Conservation (phyloP, 345 rosid species). For the Populus tremula region DNA sequence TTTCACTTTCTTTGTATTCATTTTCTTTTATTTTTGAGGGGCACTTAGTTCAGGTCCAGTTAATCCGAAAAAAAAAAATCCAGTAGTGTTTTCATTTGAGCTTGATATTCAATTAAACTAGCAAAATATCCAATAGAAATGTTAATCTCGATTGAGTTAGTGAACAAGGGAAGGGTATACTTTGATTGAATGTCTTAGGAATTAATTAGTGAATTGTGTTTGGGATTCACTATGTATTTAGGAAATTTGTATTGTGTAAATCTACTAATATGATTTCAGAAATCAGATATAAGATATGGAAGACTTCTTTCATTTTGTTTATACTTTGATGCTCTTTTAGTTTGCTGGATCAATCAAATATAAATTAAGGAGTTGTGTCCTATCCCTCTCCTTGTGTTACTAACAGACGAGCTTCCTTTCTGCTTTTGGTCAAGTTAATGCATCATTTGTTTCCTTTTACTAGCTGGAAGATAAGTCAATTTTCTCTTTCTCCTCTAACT, state of each 20-base stretch:
- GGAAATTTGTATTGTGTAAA: not conserved
- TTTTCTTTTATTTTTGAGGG: not conserved
- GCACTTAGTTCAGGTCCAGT: not conserved
- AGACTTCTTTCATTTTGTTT: not conserved
- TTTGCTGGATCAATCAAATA: not conserved
- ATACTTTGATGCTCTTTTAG: not conserved
- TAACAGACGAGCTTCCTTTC: not conserved
- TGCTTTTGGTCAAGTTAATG: not conserved
- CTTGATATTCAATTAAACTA: not conserved
- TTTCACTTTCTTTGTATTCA: not conserved
- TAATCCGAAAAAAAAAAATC: not conserved
- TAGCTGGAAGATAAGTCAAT: not conserved
- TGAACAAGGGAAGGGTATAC: not conserved
- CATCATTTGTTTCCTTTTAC: not conserved
- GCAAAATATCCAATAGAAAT: not conserved
- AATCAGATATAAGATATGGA: not conserved
- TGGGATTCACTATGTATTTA: too few species aligned
- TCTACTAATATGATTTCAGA: not conserved
- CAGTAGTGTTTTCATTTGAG: not conserved
- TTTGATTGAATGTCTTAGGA: not conserved
- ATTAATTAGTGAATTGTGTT: not conserved
- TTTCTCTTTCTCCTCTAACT: not conserved
- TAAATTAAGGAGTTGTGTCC: not conserved
- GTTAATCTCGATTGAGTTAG: not conserved
- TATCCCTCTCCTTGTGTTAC: not conserved